Base-by-base conservation (phyloP, 257 asterid species). In the Rhazya stricta region DNA sequence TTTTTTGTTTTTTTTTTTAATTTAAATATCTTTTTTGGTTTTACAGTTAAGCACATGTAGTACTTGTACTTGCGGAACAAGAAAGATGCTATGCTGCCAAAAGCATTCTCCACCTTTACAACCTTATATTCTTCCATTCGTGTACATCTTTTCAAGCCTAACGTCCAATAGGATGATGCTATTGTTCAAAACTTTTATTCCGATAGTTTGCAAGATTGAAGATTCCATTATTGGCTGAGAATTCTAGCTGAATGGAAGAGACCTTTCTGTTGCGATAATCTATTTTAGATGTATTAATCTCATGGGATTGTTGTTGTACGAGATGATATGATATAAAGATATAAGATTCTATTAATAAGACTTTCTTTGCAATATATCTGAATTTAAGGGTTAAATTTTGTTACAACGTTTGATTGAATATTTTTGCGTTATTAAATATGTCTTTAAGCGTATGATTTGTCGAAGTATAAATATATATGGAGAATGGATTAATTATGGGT, bases 41-140 rank as follows among this genome's bases (percentile, higher is more conserved):
- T 41, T 67, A 42, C 5, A 27, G 67, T 41, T 21, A 41, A 56
- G 62, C 45, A n/a, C n/a, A 65, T 65, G 72, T 42, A 65, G 48
- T 6, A 50, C 16, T 23, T 5, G 74, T 68, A 57, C 75, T 76
- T 69, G 63, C 27, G 70, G 61, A 67, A 76, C 58, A 76, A 76
- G 79, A 67, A 76, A 75, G 37, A n/a, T 36, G 73, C 63, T 3
- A 48, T 63, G 45, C 42, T 63, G 45, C 42, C 19, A 18, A 37
- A 73, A 60, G 62, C 61, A 74, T 27, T 13, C 1, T 60, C 21
- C 37, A 27, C 27, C 39, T 27, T 5, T 32, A 27, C 66, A 60
- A 4, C 21, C 1, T 61, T 16, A 61, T 61, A 30, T 18, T 30
- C n/a, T 9, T 19, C 23, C 48, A 43, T 43, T 10, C 9, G 21